A percentile compares a stretch with the other conserved stretches of the same genome.
Conservation (phyloP, 164 flowering plant genomes). For the Piper betle region DNA sequence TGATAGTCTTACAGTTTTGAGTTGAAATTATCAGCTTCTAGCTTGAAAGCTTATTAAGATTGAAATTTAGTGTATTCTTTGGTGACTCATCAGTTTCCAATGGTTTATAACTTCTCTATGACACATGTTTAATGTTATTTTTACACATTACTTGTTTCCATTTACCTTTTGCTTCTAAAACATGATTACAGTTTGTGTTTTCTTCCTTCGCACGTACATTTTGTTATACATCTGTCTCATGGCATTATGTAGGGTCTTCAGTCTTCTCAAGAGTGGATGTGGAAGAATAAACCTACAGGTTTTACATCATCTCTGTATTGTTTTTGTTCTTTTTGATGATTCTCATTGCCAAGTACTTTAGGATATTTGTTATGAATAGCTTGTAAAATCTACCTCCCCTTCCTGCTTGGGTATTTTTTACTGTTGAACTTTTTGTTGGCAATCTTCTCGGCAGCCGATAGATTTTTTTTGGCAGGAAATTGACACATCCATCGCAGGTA, state of each 20-base stretch:
- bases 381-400: background rate
- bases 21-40: too few relatives aligned
- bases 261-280: slow-evolving; percentile 65
- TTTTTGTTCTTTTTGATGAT: background rate
- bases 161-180: too few relatives aligned
- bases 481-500: background rate
- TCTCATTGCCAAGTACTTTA: background rate
- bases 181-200: too few relatives aligned
- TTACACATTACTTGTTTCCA: too few relatives aligned
- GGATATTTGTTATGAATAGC: background rate
- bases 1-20: too few relatives aligned
- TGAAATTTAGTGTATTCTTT: too few relatives aligned
- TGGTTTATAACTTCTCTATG: too few relatives aligned
- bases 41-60: too few relatives aligned
- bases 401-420: background rate
- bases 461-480: background rate
- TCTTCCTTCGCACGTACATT: background rate
- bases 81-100: too few relatives aligned
- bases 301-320: background rate
- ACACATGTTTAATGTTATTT: too few relatives aligned
- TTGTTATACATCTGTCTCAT: background rate
- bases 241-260: slow-evolving; percentile 32
- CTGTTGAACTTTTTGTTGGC: background rate
- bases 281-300: slow-evolving; percentile 74
- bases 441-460: background rate